Evolutionary conservation across 495 filamentous ascomycete genomes (phyloP), one percentile per base, ranked within the genome.

Genomic region (Hypomontagnella monticulosa): DNA sequence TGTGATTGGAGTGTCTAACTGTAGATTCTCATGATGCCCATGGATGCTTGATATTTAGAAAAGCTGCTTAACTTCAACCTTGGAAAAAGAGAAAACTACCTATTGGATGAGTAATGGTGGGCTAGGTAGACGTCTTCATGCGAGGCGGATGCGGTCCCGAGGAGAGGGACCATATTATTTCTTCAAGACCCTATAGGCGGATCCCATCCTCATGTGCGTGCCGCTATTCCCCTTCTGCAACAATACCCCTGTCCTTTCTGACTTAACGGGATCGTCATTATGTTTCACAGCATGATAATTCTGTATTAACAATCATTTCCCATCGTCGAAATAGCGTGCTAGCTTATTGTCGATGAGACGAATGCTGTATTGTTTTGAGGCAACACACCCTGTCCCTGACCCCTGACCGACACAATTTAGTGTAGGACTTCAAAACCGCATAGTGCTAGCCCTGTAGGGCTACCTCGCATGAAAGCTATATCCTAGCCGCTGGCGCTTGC

Each of bases 171-270:
- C 12, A 15, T 12, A 18, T 33, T n/a, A 30, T 20, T 20, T 27
- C 20, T 51, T 33, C 34, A 30, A 27, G 51, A 46, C 61, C 61
- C 47, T 51, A 64, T 23, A 56, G 38, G 53, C 53, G 61, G 53
- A 57, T 51, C n/a, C n/a, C 61, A 18, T 44, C 47, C 48, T 30
- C 34, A 11, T 34, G n/a, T 54, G 41, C 47, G 54, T 53, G 12
- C 23, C 49, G 49, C 62, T 54, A 59, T 59, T 32, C 62, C 62
- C 0, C 16, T 47, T 65, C 41, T 4, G 55, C 54, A 37, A 33
- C 23, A 10, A 6, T 0, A 41, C 41, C 54, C 62, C 42, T 58
- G 54, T 20, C 52, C 46, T 11, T 38, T 38, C 27, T 27, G 23
- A 32, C 47, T 61, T 41, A 1, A 27, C 15, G 49, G 37, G 47